Base-by-base conservation (phyloP, 208 protist genomes). In the Leishmania braziliensis region DNA sequence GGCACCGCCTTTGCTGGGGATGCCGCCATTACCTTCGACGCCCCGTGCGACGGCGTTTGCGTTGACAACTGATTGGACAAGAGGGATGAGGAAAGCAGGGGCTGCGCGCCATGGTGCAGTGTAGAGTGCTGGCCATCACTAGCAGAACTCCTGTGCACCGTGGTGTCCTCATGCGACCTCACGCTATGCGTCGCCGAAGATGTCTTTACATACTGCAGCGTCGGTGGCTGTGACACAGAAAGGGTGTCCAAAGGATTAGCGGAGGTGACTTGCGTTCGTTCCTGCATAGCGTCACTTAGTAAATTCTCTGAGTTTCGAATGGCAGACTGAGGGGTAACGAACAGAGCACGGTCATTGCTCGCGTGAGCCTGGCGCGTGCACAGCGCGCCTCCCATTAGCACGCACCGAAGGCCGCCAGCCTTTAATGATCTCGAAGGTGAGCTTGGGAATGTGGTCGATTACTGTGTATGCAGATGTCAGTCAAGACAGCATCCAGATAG, bases 321-420 rank as follows among this genome's bases (percentile, higher is more conserved):
- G 8, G 26, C 2, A 5, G 1, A 0, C 29, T 39, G 50, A 60
- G 18, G 14, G 16, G 20, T 50, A 10, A 46, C 16, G 8, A 16
- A 29, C 29, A 23, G 50, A 54, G 48, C 29, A 54, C 71, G 50
- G 29, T 23, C 23, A 4, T n/a, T 60, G 71, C 71, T n/a, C 46
- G 10, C 50, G 18, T 54, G 29, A 20, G 33, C n/a, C 26, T 75
- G 5, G 36, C n/a, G 1, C 10, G 1, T 75, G 16, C 50, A 75
- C 12, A 75, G 18, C n/a, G 71, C 71, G 29, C 71, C 46, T 46
- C 50, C 71, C 71, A 75, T 75, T 75, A n/a, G 16, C 71, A 26
- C 26, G 26, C 51, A 29, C n/a, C 70, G 5, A 43, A 51, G 20
- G 9, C 23, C 5, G 14, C 39, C 12, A 51, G 43, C 36, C 18